Percentiles rank a stretch among this genome's conserved stretches.
Evolutionary conservation across 2,329 filamentous ascomycete genomes (phyloP).

Genomic region (Graphilbum fragrans): DNA sequence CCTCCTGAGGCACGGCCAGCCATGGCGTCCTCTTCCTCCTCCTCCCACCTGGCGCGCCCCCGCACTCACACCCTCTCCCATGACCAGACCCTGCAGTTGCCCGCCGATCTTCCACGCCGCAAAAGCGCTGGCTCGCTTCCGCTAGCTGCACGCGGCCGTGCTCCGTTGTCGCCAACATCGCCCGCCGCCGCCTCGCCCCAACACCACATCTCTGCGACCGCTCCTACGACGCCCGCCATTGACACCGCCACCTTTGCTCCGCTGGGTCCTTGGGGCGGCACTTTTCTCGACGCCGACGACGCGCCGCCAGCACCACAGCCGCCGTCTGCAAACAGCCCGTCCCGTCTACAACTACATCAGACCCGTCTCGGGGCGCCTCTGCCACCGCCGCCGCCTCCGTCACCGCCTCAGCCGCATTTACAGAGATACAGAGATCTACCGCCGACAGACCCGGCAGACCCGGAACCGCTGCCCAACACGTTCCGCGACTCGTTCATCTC

Average conservation of each 20-base stretch:
- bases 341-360: not conserved
- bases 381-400: not conserved
- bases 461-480: slow-evolving; percentile 1
- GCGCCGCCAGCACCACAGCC: not conserved
- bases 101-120: slow-evolving; percentile 4
- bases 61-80: slow-evolving; percentile 11
- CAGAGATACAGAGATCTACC: slow-evolving; percentile 1
- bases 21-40: not conserved
- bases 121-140: slow-evolving; percentile 7
- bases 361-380: not conserved
- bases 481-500: slow-evolving; percentile 36
- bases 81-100: slow-evolving; percentile 4
- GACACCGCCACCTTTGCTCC: not conserved
- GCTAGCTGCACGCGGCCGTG: not conserved
- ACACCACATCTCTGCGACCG: not conserved
- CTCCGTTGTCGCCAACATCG: not conserved
- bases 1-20: slow-evolving; percentile 4
- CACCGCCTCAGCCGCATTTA: slow-evolving; percentile 4
- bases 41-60: not conserved
- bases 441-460: slow-evolving; percentile 7
- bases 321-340: not conserved
- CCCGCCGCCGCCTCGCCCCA: not conserved
- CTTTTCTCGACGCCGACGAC: slow-evolving; percentile 9
- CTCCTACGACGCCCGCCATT: slow-evolving; percentile 5
- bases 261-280: slow-evolving; percentile 7